phyloP scores from a whole-genome alignment of 352 stramenopile species.

The Bremia lactucae region DNA sequence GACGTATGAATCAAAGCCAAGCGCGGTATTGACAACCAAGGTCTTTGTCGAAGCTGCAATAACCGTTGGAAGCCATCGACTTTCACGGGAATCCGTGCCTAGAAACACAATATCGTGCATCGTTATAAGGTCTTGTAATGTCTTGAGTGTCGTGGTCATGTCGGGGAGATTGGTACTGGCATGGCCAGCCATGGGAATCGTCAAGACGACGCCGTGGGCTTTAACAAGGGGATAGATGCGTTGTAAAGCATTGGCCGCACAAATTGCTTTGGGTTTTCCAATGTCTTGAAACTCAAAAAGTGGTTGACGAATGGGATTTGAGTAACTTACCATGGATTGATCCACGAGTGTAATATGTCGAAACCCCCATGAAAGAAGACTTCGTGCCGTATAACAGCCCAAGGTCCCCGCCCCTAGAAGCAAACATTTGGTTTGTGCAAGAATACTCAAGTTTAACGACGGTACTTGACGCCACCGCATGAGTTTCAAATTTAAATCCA shows the following conservation, averaged over 20 bases:
- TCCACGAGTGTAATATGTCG: constrained; percentile 96
- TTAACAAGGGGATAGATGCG: constrained; percentile 90
- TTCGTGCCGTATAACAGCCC: constrained; percentile 93
- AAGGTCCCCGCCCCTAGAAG: constrained; percentile 93
- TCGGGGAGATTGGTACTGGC: constrained; percentile 60
- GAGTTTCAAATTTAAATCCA: constrained; percentile 97
- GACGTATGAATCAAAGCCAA: constrained; percentile 95
- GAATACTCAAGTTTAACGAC: constrained; percentile 84
- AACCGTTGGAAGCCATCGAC: constrained; percentile 96
- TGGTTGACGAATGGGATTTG: constrained; percentile 95
- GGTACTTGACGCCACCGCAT: constrained; percentile 98
- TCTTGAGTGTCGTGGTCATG: constrained; percentile 53
- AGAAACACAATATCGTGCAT: constrained; percentile 94
- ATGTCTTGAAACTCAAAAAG: constrained; percentile 94
- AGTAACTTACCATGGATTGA: constrained; percentile 94
- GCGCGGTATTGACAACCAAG: constrained; percentile 64
- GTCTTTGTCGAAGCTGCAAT: constrained; percentile 90
- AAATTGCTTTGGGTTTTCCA: constrained; percentile 89
- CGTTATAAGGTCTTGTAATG: constrained; percentile 86
- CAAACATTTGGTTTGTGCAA: constrained; percentile 90
- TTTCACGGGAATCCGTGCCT: constrained; percentile 97
- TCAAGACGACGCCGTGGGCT: constrained; percentile 80
- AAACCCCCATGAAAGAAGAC: constrained; percentile 95
- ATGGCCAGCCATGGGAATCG: constrained; percentile 99
- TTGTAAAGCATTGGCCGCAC: constrained; percentile 87